Percentiles rank a stretch among this genome's conserved stretches.
Evolutionary conservation across 2,329 filamentous ascomycete genomes (phyloP).

Genomic region (Aspergillus viridinutans): DNA sequence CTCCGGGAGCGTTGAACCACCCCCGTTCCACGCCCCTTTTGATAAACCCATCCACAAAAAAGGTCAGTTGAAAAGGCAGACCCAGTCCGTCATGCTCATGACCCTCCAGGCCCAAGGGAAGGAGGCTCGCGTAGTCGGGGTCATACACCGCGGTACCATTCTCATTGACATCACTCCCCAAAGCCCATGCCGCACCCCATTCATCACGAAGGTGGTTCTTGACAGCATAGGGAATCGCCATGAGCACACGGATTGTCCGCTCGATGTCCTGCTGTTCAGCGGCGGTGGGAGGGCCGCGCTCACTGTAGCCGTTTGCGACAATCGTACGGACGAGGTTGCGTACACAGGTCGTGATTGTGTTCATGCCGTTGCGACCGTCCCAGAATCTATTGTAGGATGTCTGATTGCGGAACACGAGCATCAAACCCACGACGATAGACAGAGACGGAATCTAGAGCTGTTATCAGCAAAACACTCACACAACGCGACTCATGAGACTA

Average conservation of each 20-base stretch:
- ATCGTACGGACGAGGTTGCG: constrained; percentile 57
- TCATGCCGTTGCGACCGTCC: constrained; percentile 56
- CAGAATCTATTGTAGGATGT: constrained; percentile 64
- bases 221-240: constrained; percentile 60
- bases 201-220: constrained; percentile 63
- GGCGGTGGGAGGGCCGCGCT: constrained; percentile 28
- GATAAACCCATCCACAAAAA: constrained; percentile 59
- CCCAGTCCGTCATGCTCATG: constrained; percentile 58
- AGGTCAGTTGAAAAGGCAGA: constrained; percentile 57
- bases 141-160: constrained; percentile 30
- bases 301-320: constrained; percentile 45
- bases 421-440: constrained; percentile 62
- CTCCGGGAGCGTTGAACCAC: constrained; percentile 59
- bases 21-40: constrained; percentile 51
- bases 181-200: constrained; percentile 49
- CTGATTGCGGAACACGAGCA: constrained; percentile 64
- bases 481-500: neutral
- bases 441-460: constrained; percentile 52
- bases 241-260: constrained; percentile 53
- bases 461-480: neutral
- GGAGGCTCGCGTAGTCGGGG: constrained; percentile 49
- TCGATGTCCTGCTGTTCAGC: constrained; percentile 56
- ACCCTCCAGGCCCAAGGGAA: constrained; percentile 49
- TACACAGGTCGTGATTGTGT: constrained; percentile 53
- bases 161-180: constrained; percentile 29